Evolutionary conservation across 768 basidiomycete species (phyloP), one percentile per base, ranked within the genome.

Genomic region (Cytidiella melzeri): DNA sequence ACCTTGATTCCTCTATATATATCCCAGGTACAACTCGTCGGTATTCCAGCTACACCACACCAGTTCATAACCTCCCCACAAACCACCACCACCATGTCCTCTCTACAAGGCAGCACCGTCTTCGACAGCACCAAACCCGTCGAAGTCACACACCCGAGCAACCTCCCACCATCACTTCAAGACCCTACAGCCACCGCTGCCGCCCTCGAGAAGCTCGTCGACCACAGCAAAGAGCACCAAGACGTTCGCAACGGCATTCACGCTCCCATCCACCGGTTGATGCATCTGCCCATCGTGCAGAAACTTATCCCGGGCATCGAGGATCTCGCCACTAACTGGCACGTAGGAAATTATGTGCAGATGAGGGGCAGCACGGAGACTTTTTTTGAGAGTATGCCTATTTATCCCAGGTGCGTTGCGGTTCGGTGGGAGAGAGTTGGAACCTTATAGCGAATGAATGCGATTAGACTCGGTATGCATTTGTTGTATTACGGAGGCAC

Each of bases 341-440:
- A 84, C 48, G 65, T 76, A 44, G 81, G 81, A 3, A 84, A 84
- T 58, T 84, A 67, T 57, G 79, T 82, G 23, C 59, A 71, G 19
- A 63, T 77, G 25, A 69, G 81, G 34, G 72, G 67, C 5, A 69
- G 71, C 1, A 67, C 64, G 5, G 68, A 80, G 59, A 73, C 72
- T 57, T 70, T 82, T 51, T 87, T 86, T 50, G 86, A 88, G 67
- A 73, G 72, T 26, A 88, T 88, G 86, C 86, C 86, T 1, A 69
- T 87, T 39, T 87, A 81, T 57, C 75, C 78, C 2, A 70, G 81
- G 63, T 73, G 40, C 28, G 61, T 52, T 50, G 48, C 44, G 44
- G 57, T 34, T 20, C 6, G 12, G 24, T 24, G 15, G 47, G n/a
- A 27, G 23, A 36, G 7, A 40, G 15, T 34, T 34, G 30, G 9